Conservation (phyloP, 2,329 filamentous ascomycete genomes). For the Scytalidium sp. region DNA sequence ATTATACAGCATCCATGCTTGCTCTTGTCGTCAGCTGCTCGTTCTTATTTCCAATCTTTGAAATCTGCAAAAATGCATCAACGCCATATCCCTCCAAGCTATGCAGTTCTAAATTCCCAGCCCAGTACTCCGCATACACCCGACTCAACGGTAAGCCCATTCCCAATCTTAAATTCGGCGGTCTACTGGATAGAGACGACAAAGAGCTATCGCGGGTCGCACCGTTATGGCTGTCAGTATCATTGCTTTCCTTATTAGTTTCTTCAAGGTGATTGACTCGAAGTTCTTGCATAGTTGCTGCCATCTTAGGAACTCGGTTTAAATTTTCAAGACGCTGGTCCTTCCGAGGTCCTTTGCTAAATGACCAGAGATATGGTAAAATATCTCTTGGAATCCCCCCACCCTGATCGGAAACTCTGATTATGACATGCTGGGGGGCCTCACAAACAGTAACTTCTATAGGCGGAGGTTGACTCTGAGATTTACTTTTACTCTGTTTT, state of each 20-base stretch:
- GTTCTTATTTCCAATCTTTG: constrained; percentile 95
- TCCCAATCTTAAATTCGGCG: constrained; percentile 82
- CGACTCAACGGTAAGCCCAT: constrained; percentile 92
- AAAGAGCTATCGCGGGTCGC: constrained; percentile 51
- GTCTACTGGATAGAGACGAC: constrained; percentile 74
- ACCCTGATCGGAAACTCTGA: constrained; percentile 92
- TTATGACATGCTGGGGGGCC: constrained; percentile 90
- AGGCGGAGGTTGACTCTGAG: constrained; percentile 59
- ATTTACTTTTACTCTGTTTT: constrained; percentile 46
- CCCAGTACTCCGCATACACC: constrained; percentile 98
- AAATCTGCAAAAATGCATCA: constrained; percentile 94
- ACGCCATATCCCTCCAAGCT: constrained; percentile 94
- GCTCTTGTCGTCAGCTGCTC: constrained; percentile 82
- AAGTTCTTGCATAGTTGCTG: constrained; percentile 89
- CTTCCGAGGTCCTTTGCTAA: constrained; percentile 85
- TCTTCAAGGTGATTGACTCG: constrained; percentile 42
- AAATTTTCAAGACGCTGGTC: constrained; percentile 80
- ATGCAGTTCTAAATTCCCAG: constrained; percentile 84
- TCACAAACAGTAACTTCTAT: constrained; percentile 96
- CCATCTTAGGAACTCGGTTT: constrained; percentile 81
- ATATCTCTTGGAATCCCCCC: constrained; percentile 86
- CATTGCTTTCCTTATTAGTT: background rate
- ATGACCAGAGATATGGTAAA: constrained; percentile 91
- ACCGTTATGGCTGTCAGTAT: background rate
- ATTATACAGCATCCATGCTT: constrained; percentile 67